phyloP scores from a whole-genome alignment of 1,139 yeast species.

The Hyphopichia fennica region DNA sequence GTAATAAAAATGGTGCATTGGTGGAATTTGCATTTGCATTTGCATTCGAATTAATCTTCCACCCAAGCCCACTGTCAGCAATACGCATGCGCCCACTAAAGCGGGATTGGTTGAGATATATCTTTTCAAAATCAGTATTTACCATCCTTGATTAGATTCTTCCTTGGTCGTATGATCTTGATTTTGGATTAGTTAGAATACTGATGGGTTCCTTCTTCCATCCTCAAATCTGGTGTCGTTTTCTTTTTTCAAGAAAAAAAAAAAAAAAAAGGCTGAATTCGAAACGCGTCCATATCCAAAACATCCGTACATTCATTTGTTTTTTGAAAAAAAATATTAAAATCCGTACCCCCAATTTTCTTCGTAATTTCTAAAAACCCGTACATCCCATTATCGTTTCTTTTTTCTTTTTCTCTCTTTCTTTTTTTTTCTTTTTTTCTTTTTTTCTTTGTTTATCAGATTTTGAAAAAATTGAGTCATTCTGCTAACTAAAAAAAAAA shows the following conservation, averaged over 20 bases:
- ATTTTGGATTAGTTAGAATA: too few species aligned
- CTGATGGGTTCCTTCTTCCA: too few species aligned
- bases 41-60: constrained; percentile 65
- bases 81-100: constrained; percentile 87
- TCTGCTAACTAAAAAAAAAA: background rate
- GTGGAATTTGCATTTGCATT: constrained; percentile 40
- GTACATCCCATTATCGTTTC: background rate
- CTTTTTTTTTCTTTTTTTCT: background rate
- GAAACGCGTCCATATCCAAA: background rate
- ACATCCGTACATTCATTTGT: background rate
- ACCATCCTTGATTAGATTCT: constrained; percentile 27
- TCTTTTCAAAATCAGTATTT: constrained; percentile 73
- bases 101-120: constrained; percentile 84
- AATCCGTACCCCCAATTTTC: background rate
- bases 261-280: background rate
- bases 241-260: too few species aligned
- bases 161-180: too few species aligned
- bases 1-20: constrained; percentile 77
- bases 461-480: background rate
- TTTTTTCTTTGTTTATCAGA: background rate
- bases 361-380: background rate
- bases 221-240: background rate
- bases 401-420: background rate
- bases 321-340: too few species aligned
- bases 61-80: constrained; percentile 93